phyloP scores from a whole-genome alignment of 192 early-diverging fungal species.

The Backusella parvicylindrica region DNA sequence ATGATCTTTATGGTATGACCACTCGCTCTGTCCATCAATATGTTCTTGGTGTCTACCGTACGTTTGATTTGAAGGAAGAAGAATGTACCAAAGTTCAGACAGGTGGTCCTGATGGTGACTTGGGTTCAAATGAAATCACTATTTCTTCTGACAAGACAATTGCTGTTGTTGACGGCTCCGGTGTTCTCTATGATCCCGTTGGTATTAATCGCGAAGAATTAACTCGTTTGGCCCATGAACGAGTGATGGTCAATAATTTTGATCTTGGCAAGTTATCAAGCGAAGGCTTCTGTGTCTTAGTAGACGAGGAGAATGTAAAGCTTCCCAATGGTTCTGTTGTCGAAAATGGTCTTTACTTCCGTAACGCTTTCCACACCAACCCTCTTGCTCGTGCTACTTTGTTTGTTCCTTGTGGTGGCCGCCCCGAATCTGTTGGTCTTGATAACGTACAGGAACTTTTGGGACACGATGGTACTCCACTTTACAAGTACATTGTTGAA shows the following conservation, averaged over 20 bases:
- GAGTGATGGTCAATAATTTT: constrained; percentile 90
- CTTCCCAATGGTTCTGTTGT: constrained; percentile 86
- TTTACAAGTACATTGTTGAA: constrained; percentile 99
- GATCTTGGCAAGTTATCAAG: constrained; percentile 73
- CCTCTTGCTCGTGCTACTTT: constrained; percentile 74
- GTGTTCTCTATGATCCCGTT: constrained; percentile 89
- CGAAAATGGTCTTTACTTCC: constrained; percentile 87
- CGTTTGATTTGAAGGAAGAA: constrained; percentile 80
- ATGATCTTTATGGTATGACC: constrained; percentile 98
- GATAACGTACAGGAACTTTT: constrained; percentile 81
- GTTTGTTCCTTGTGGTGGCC: constrained; percentile 98
- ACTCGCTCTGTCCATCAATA: constrained; percentile 99
- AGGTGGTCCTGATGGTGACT: constrained; percentile 96
- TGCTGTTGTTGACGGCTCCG: constrained; percentile 93
- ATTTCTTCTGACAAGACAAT: constrained; percentile 95
- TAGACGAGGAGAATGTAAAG: constrained; percentile 89
- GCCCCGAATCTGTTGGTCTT: constrained; percentile 95
- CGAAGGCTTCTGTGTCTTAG: constrained; percentile 91
- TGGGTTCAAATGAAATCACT: constrained; percentile 98
- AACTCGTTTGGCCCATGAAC: constrained; percentile 73
- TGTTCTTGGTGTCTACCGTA: constrained; percentile 92
- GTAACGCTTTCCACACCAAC: constrained; percentile 97
- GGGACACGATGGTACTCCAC: constrained; percentile 73
- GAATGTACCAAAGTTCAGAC: constrained; percentile 90
- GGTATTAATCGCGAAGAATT: constrained; percentile 92